phyloP scores from a whole-genome alignment of 345 rosid genomes.

The Eucalyptus paniculata region DNA sequence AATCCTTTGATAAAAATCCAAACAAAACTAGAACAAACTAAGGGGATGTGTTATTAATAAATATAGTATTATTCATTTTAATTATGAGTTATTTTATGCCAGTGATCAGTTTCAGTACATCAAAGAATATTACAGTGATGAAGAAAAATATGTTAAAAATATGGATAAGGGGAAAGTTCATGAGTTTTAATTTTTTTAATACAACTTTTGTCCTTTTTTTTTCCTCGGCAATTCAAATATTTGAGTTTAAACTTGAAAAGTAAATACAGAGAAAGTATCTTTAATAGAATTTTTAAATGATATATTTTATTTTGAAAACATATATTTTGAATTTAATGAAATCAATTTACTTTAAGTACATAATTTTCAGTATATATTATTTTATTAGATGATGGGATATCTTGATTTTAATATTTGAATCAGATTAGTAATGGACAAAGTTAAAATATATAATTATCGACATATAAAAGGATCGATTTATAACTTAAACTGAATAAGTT shows the following conservation, averaged over 20 bases:
- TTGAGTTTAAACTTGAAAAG: neutral
- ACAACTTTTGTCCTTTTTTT: neutral
- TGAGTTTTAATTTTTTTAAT: neutral
- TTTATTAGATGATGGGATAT: neutral
- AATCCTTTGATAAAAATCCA: neutral
- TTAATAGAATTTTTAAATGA: neutral
- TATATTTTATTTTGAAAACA: neutral
- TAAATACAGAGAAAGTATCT: neutral
- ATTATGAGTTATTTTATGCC: neutral
- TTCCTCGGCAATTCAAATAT: neutral
- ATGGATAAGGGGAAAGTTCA: neutral
- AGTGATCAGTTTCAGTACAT: neutral
- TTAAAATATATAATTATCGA: neutral
- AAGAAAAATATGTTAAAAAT: neutral
- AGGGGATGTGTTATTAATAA: neutral
- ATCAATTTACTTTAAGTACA: neutral
- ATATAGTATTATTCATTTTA: neutral
- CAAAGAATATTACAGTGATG: neutral
- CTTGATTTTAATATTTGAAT: neutral
- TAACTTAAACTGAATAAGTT: neutral
- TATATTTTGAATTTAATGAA: neutral
- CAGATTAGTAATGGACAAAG: neutral
- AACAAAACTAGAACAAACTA: neutral
- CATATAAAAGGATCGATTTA: neutral
- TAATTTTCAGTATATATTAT: neutral